A percentile compares a stretch with the other conserved stretches of the same genome.
These are phyloP conservation scores for Thamnidium elegans DNA, from an alignment of 192 early-diverging fungal genomes.

Conservation along the genomic window DNA sequence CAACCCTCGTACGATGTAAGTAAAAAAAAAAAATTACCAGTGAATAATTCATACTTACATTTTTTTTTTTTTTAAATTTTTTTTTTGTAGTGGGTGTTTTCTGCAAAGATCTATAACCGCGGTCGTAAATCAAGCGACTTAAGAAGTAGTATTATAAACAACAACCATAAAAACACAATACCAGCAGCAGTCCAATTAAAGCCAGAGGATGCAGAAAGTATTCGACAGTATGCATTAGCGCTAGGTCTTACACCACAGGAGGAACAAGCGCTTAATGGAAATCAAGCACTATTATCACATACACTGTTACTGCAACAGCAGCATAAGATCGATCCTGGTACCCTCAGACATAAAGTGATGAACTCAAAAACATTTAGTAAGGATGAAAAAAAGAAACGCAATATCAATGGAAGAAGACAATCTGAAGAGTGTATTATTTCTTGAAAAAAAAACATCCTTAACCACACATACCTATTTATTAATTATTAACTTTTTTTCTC, in stretches of 20 bases:
- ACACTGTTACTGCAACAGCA: conserved; percentile 17
- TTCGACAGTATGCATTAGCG: conserved; percentile 21
- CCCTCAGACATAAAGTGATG: conserved; percentile 6
- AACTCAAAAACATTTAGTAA: background rate
- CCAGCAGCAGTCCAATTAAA: background rate
- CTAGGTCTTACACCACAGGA: conserved; percentile 28
- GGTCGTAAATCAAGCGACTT: background rate
- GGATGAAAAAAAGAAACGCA: conserved; percentile 13
- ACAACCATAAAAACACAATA: background rate
- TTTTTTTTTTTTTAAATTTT: too few species aligned
- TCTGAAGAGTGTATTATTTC: conserved; percentile 18
- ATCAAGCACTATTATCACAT: conserved; percentile 26
- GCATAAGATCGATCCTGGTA: conserved; percentile 11
- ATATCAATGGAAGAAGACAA: conserved; percentile 4
- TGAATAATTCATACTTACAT: too few species aligned
- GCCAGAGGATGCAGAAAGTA: conserved; percentile 25
- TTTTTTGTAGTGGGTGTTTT: conserved; percentile 32
- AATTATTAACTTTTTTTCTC: conserved; percentile 1
- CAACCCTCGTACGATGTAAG: conserved; percentile 39
- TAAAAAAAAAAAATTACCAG: too few species aligned
- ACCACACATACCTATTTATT: background rate
- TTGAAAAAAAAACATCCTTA: background rate
- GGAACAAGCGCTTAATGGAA: conserved; percentile 22
- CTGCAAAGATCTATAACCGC: conserved; percentile 34
- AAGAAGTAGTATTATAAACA: background rate